A percentile compares a stretch with the other conserved stretches of the same genome.
These are phyloP conservation scores for Hemileccinum rubropunctum DNA, from an alignment of 768 basidiomycete genomes.

Conservation along the genomic window DNA sequence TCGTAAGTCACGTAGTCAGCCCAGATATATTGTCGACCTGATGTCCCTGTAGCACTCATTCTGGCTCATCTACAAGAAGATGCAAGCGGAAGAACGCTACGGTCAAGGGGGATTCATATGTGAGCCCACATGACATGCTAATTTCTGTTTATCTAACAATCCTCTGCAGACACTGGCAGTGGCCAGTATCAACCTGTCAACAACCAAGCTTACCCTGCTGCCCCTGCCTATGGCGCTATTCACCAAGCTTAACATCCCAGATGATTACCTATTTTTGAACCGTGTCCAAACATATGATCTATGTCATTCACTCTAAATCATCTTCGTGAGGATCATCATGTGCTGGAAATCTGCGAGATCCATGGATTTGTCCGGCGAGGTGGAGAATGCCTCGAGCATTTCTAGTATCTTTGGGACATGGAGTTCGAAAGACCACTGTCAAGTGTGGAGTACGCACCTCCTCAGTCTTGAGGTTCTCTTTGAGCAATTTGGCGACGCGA, in stretches of 20 bases:
- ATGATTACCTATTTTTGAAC: background rate
- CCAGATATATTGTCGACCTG: background rate
- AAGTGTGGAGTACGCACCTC: slow-evolving; percentile 47
- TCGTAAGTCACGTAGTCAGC: slow-evolving; percentile 34
- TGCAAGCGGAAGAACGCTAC: slow-evolving; percentile 81
- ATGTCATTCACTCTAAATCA: slow-evolving; percentile 11
- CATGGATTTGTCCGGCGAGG: slow-evolving; percentile 66
- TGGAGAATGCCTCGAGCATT: slow-evolving; percentile 78
- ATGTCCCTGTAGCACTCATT: slow-evolving; percentile 60
- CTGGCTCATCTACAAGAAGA: slow-evolving; percentile 89
- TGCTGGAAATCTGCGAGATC: slow-evolving; percentile 64
- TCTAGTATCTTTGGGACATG: slow-evolving; percentile 56
- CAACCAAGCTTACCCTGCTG: slow-evolving; percentile 15
- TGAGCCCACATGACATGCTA: slow-evolving; percentile 39
- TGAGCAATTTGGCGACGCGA: slow-evolving; percentile 56
- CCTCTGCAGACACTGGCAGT: slow-evolving; percentile 34
- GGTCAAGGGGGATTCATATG: slow-evolving; percentile 75
- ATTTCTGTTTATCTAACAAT: background rate
- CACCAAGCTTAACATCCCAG: slow-evolving; percentile 10
- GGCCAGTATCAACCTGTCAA: slow-evolving; percentile 35
- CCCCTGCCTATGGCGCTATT: slow-evolving; percentile 38
- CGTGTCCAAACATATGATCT: background rate
- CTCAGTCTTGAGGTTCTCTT: slow-evolving; percentile 70
- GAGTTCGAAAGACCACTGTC: background rate
- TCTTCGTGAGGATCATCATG: slow-evolving; percentile 66